Percentiles rank a stretch among this genome's conserved stretches.
phyloP scores from a whole-genome alignment of 345 rosid genomes.

The Crucihimalaya himalaica region DNA sequence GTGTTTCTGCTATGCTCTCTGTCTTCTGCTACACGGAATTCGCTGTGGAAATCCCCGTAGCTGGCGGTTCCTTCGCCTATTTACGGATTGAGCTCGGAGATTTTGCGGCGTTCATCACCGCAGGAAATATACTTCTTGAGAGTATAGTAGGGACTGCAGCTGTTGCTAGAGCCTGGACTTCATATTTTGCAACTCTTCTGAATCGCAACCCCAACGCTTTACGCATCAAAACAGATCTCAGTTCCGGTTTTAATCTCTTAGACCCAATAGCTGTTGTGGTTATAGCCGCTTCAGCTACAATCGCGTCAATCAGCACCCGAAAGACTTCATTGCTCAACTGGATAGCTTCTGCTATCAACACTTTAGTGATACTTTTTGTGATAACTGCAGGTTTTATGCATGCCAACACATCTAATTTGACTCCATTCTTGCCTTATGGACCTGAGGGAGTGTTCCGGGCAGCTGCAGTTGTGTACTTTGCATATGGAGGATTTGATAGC shows the following conservation, averaged over 20 bases:
- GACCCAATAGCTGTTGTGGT: constrained; percentile 59
- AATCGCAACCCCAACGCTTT: constrained; percentile 56
- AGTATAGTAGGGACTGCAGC: constrained; percentile 72
- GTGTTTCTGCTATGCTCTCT: constrained; percentile 45
- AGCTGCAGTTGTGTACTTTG: constrained; percentile 64
- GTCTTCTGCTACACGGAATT: constrained; percentile 65
- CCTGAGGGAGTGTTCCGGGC: constrained; percentile 52
- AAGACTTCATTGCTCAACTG: constrained; percentile 66
- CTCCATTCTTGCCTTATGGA: constrained; percentile 51
- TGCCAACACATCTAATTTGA: constrained; percentile 44
- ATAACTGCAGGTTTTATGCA: constrained; percentile 52
- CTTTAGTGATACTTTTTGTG: constrained; percentile 52
- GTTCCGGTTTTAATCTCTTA: constrained; percentile 46
- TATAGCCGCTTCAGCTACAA: constrained; percentile 43
- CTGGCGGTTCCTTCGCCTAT: constrained; percentile 65
- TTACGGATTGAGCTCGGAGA: constrained; percentile 84
- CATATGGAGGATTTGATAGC: constrained; percentile 65
- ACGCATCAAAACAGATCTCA: constrained; percentile 45
- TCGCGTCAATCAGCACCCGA: constrained; percentile 54
- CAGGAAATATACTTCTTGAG: constrained; percentile 85
- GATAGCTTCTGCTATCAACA: constrained; percentile 52
- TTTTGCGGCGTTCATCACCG: constrained; percentile 71
- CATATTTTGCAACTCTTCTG: constrained; percentile 77
- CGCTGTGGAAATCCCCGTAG: constrained; percentile 54
- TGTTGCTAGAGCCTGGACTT: constrained; percentile 82